A percentile compares a stretch with the other conserved stretches of the same genome.
phyloP scores from a whole-genome alignment of 2,329 filamentous ascomycete genomes.

The Aspergillus fructus region DNA sequence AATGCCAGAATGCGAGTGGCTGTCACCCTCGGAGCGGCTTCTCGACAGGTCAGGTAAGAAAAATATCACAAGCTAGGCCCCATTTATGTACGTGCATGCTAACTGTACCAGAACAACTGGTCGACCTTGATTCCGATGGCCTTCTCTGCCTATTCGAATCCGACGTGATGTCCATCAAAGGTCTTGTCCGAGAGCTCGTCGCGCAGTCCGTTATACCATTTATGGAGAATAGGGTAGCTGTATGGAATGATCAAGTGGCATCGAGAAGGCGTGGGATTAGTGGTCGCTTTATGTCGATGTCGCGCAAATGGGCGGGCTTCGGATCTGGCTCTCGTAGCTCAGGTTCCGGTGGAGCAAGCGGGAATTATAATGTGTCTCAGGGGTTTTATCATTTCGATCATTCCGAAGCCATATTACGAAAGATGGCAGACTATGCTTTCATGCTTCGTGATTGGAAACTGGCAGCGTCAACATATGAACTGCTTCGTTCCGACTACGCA shows the following conservation, averaged over 20 bases:
- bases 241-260: slow-evolving; percentile 97
- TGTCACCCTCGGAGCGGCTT: slow-evolving; percentile 82
- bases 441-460: slow-evolving; percentile 97
- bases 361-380: slow-evolving; percentile 72
- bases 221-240: slow-evolving; percentile 87
- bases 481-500: slow-evolving; percentile 82
- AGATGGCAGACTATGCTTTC: slow-evolving; percentile 90
- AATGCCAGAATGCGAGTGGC: slow-evolving; percentile 82
- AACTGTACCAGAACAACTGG: slow-evolving; percentile 33
- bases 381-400: slow-evolving; percentile 83
- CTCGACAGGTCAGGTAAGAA: slow-evolving; percentile 59
- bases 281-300: slow-evolving; percentile 91
- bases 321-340: slow-evolving; percentile 63
- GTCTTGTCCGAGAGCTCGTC: slow-evolving; percentile 91
- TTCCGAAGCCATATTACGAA: slow-evolving; percentile 87
- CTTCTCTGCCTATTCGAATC: slow-evolving; percentile 84
- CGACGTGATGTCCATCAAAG: slow-evolving; percentile 81
- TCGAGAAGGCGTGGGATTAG: slow-evolving; percentile 84
- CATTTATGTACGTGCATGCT: background rate
- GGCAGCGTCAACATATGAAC: slow-evolving; percentile 85
- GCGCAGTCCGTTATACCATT: slow-evolving; percentile 91
- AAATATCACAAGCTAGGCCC: background rate
- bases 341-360: slow-evolving; percentile 42
- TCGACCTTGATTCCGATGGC: slow-evolving; percentile 66
- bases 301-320: slow-evolving; percentile 84